These are phyloP conservation scores for Penicillium nordicum DNA, from an alignment of 2,329 filamentous ascomycete species.

Conservation along the genomic window DNA sequence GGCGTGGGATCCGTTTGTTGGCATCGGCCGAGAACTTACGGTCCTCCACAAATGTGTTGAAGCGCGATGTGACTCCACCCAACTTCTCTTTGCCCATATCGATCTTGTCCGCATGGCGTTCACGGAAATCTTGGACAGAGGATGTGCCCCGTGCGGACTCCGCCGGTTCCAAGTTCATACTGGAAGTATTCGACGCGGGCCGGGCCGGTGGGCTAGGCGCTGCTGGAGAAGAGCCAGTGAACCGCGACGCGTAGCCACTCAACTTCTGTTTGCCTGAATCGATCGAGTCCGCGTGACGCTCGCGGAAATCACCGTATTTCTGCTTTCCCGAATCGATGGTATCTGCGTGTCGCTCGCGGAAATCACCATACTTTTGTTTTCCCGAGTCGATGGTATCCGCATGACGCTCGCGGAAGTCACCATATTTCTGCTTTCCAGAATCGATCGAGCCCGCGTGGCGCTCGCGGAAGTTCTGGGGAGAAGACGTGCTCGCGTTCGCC, in stretches of 20 bases:
- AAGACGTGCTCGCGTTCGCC: conserved; percentile 48
- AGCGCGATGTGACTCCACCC: conserved; percentile 41
- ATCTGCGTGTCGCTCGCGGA: conserved; percentile 67
- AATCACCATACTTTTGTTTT: conserved; percentile 47
- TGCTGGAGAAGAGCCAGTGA: conserved; percentile 7
- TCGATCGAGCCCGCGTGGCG: conserved; percentile 61
- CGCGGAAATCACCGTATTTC: conserved; percentile 59
- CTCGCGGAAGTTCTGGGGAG: conserved; percentile 55
- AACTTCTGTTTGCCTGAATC: conserved; percentile 58
- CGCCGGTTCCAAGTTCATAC: conserved; percentile 17
- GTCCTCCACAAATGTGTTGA: conserved; percentile 48
- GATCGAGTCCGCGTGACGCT: conserved; percentile 68
- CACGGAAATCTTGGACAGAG: conserved; percentile 56
- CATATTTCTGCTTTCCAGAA: conserved; percentile 29
- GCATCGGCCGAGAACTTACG: conserved; percentile 30
- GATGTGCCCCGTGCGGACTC: conserved; percentile 14
- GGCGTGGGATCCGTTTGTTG: conserved; percentile 27
- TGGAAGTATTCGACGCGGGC: neutral
- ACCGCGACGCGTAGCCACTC: conserved; percentile 35
- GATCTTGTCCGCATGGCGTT: conserved; percentile 66
- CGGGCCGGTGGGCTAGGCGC: conserved; percentile 1
- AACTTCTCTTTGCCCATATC: conserved; percentile 58
- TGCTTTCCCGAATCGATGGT: conserved; percentile 61
- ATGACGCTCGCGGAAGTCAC: conserved; percentile 65
- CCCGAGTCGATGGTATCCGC: conserved; percentile 55